These are phyloP conservation scores for Podosphaera xanthii DNA, from an alignment of 2,329 filamentous ascomycete genomes.

Conservation along the genomic window DNA sequence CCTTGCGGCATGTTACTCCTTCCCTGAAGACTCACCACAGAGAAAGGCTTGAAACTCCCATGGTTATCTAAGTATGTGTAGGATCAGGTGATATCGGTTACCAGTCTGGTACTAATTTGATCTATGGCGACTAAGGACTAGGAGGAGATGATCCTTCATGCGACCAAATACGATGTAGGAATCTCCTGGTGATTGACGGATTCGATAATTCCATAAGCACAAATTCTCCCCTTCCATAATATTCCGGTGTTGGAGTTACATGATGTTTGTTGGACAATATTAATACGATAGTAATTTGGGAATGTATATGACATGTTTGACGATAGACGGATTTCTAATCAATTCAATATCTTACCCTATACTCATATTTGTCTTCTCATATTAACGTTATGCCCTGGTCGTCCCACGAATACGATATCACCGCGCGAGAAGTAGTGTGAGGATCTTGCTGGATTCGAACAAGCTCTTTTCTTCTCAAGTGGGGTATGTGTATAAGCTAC, in stretches of 20 bases:
- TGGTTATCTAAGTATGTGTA: background rate
- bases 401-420: too few species aligned
- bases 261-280: background rate
- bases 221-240: background rate
- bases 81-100: background rate
- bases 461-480: too few species aligned
- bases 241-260: background rate
- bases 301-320: background rate
- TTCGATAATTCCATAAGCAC: background rate
- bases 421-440: too few species aligned
- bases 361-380: background rate
- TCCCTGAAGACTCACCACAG: too few species aligned
- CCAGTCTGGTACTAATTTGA: background rate
- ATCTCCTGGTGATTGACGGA: background rate
- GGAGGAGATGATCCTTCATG: background rate
- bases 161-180: background rate
- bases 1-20: too few species aligned
- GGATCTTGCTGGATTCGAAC: too few species aligned
- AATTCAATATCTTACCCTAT: background rate
- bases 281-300: background rate
- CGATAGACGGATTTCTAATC: background rate
- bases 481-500: too few species aligned
- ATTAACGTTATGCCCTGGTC: too few species aligned
- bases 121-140: background rate
- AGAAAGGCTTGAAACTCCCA: too few species aligned